Evolutionary conservation across 306 rosid genomes (phyloP).

Genomic region (Coriaria nepalensis): DNA sequence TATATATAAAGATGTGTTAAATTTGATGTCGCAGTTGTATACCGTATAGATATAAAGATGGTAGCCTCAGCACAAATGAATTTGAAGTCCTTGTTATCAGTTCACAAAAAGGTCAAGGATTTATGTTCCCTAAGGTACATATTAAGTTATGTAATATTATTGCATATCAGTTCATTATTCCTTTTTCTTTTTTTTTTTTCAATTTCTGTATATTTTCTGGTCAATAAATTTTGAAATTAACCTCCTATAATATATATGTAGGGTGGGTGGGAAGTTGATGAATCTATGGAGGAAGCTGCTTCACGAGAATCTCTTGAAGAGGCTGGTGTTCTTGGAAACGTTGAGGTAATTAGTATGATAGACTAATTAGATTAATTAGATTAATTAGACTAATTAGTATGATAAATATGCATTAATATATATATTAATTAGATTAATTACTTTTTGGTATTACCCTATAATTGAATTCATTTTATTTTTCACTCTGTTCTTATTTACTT

Average conservation of each 20-base stretch:
- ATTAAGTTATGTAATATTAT: no score
- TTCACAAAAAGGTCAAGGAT: conserved; percentile 70
- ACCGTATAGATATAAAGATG: conserved; percentile 72
- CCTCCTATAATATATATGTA: not conserved
- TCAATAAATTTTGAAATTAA: no score
- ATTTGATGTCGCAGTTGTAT: conserved; percentile 54
- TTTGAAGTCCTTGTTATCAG: conserved; percentile 75
- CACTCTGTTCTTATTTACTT: no score
- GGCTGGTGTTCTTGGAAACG: conserved; percentile 77
- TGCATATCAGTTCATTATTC: no score
- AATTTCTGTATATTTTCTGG: not conserved
- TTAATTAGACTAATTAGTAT: no score
- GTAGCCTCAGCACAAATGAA: conserved; percentile 24
- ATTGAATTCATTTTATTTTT: no score
- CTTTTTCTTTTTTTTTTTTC: not conserved
- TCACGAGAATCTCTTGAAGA: conserved; percentile 83
- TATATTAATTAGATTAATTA: no score
- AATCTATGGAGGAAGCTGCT: conserved; percentile 89
- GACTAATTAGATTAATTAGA: no score
- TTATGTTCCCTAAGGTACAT: conserved; percentile 82
- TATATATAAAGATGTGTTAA: not conserved
- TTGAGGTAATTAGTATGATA: conserved; percentile 41
- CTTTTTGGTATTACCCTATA: no score
- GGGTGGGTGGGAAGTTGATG: conserved; percentile 99
- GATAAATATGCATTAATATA: no score